Percentiles rank a stretch among this genome's conserved stretches.
Conservation (phyloP, 805 yeast species). For the Diddensiella caesifluorescens region DNA sequence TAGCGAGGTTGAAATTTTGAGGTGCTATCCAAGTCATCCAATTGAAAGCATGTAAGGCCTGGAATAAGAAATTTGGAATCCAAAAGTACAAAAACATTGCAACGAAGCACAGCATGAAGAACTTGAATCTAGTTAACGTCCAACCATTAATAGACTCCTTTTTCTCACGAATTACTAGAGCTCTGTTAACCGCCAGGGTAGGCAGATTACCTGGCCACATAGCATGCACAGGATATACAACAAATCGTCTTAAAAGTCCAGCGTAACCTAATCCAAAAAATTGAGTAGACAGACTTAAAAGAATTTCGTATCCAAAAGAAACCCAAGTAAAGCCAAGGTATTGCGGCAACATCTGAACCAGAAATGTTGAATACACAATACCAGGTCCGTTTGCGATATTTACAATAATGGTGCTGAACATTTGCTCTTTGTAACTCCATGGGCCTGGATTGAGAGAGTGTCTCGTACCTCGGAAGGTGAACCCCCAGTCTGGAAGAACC, state of each 20-base stretch:
- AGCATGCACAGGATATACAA: slow-evolving; percentile 40
- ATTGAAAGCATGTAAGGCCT: slow-evolving; percentile 49
- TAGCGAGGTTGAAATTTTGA: slow-evolving; percentile 47
- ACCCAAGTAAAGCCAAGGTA: slow-evolving; percentile 28
- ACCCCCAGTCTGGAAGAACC: slow-evolving; percentile 44
- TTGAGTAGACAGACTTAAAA: slow-evolving; percentile 44
- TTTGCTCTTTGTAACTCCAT: slow-evolving; percentile 59
- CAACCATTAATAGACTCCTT: slow-evolving; percentile 40
- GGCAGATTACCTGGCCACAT: slow-evolving; percentile 53
- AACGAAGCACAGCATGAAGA: slow-evolving; percentile 37
- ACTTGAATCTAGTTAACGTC: slow-evolving; percentile 46
- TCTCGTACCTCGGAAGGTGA: slow-evolving; percentile 38
- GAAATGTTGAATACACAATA: slow-evolving; percentile 14
- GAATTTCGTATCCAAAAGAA: slow-evolving; percentile 40
- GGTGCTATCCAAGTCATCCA: slow-evolving; percentile 60
- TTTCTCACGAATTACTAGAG: slow-evolving; percentile 32
- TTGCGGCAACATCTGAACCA: slow-evolving; percentile 15
- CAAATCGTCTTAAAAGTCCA: slow-evolving; percentile 50
- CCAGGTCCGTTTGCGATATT: slow-evolving; percentile 4
- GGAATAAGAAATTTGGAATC: slow-evolving; percentile 56
- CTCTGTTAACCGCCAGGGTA: slow-evolving; percentile 47
- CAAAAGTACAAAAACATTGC: slow-evolving; percentile 47
- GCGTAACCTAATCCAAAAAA: slow-evolving; percentile 49
- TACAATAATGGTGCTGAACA: slow-evolving; percentile 44
- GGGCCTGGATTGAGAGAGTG: slow-evolving; percentile 53